These are phyloP conservation scores for Saccharomycopsis sp. DNA, from an alignment of 805 yeast species.

Conservation along the genomic window DNA sequence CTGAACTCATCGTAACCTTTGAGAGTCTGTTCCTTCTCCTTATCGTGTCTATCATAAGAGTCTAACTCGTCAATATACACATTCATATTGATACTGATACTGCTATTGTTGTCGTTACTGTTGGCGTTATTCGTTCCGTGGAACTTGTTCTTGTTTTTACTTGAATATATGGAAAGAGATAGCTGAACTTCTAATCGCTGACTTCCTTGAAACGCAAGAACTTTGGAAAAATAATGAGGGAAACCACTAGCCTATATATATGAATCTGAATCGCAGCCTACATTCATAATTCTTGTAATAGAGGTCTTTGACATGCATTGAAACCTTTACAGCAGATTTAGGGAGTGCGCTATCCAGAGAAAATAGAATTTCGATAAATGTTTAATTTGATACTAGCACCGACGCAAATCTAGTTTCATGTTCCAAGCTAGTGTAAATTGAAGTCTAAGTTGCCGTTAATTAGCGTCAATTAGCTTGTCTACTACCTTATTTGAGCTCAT, in stretches of 20 bases:
- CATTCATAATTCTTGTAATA: not conserved
- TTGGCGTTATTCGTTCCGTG: not conserved
- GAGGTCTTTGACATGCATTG: not conserved
- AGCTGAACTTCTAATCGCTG: not conserved
- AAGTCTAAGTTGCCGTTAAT: not conserved
- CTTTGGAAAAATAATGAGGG: no score
- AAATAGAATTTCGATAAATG: not conserved
- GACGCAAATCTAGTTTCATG: conserved; percentile 1
- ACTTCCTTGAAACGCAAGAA: no score
- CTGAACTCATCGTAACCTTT: conserved; percentile 2
- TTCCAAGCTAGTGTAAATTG: not conserved
- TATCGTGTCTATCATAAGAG: not conserved
- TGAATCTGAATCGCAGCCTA: not conserved
- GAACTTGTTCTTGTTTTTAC: not conserved
- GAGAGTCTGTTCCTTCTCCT: not conserved
- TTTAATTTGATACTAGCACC: not conserved
- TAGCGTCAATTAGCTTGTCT: not conserved
- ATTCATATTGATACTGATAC: not conserved
- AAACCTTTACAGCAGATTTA: not conserved
- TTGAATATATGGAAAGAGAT: not conserved
- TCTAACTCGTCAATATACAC: not conserved
- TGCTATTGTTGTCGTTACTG: not conserved
- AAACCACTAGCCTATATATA: no score
- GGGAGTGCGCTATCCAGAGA: not conserved
- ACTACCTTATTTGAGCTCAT: not conserved